phyloP scores from a whole-genome alignment of 257 asterid genomes.

The Ballota nigra region DNA sequence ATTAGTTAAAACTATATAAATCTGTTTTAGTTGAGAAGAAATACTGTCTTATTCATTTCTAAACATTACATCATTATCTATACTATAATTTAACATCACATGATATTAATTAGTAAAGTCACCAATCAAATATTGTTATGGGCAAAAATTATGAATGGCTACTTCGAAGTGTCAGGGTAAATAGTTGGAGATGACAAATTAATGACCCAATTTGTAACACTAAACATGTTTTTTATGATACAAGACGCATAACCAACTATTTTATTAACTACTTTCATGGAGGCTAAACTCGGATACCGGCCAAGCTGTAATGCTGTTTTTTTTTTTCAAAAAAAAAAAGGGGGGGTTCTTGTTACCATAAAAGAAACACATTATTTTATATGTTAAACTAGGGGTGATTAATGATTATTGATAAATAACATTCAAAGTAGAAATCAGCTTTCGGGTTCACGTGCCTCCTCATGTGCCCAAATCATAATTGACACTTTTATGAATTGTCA shows the following conservation, averaged over 20 bases:
- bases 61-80: not conserved
- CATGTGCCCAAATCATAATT: constrained; percentile 20
- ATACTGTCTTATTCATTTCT: too few relatives aligned
- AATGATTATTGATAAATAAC: not conserved
- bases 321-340: too few relatives aligned
- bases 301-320: too few relatives aligned
- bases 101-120: not conserved
- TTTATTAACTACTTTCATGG: too few relatives aligned
- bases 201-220: not conserved
- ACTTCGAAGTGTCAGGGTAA: not conserved
- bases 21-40: too few relatives aligned
- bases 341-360: not conserved
- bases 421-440: constrained; percentile 16
- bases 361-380: constrained; percentile 16
- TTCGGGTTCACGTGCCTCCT: constrained; percentile 20
- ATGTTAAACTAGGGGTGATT: not conserved
- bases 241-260: constrained; percentile 11
- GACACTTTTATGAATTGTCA: not conserved
- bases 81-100: too few relatives aligned
- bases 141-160: too few relatives aligned
- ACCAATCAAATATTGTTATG: not conserved
- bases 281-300: too few relatives aligned
- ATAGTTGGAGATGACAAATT: not conserved
- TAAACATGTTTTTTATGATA: not conserved
- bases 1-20: too few relatives aligned